phyloP scores from a whole-genome alignment of 345 rosid species.

The Leavenworthia alabamica region DNA sequence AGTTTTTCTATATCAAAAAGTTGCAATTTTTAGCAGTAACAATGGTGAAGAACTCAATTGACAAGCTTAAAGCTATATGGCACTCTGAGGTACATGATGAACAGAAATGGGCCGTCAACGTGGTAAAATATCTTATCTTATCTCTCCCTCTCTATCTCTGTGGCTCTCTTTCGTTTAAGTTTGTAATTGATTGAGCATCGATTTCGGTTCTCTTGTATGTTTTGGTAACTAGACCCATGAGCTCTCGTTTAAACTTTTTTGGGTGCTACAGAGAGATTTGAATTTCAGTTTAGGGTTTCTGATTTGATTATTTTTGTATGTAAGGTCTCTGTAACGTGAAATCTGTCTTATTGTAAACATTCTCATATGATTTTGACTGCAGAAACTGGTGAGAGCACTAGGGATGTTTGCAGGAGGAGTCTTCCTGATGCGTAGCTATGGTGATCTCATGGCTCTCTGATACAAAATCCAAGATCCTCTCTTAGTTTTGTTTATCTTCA shows the following conservation, averaged over 20 bases:
- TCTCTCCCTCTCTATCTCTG: background rate
- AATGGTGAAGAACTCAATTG: conserved; percentile 51
- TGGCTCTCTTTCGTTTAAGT: too few relatives aligned
- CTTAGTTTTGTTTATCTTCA: too few relatives aligned
- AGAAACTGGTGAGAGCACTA: conserved; percentile 70
- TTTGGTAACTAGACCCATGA: background rate
- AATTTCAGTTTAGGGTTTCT: background rate
- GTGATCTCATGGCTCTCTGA: conserved; percentile 82
- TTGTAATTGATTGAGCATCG: too few relatives aligned
- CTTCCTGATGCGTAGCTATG: conserved; percentile 72
- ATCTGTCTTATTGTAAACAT: background rate
- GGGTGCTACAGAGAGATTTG: background rate
- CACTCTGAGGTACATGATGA: conserved; percentile 65
- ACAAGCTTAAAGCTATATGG: conserved; percentile 51
- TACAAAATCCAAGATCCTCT: background rate
- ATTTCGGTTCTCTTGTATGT: background rate
- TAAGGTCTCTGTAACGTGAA: background rate
- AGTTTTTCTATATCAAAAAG: conserved; percentile 22
- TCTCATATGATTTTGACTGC: conserved; percentile 17
- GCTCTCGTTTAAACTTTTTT: background rate
- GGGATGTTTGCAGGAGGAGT: conserved; percentile 76
- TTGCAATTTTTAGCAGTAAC: background rate
- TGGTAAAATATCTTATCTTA: conserved; percentile 30
- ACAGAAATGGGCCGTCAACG: conserved; percentile 64
- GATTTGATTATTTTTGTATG: background rate